A percentile compares a stretch with the other conserved stretches of the same genome.
These are phyloP conservation scores for Acrodontium crateriforme DNA, from an alignment of 2,329 filamentous ascomycete species.

Conservation along the genomic window DNA sequence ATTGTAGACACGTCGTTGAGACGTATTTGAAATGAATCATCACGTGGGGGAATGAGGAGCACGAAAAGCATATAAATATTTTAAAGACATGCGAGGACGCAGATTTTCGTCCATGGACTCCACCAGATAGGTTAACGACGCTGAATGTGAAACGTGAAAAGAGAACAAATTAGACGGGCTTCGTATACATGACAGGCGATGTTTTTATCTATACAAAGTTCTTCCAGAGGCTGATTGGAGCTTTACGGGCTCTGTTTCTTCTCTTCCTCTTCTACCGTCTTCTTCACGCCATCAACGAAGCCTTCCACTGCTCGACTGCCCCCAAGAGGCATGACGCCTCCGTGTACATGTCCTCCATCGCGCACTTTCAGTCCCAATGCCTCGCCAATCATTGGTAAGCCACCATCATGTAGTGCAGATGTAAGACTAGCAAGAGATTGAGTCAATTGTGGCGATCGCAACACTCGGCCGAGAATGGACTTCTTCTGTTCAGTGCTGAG, in stretches of 20 bases:
- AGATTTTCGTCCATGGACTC: no score
- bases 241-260: conserved; percentile 1
- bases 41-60: no score
- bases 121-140: no score
- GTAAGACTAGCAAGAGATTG: conserved; percentile 79
- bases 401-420: conserved; percentile 77
- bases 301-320: conserved; percentile 80
- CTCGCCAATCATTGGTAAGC: conserved; percentile 77
- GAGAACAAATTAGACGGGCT: no score
- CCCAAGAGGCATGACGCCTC: conserved; percentile 70
- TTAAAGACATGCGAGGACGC: no score
- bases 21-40: no score
- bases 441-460: conserved; percentile 79
- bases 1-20: no score
- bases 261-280: conserved; percentile 51
- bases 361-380: conserved; percentile 68
- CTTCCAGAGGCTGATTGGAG: no score
- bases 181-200: no score
- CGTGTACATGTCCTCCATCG: conserved; percentile 69
- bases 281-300: conserved; percentile 81
- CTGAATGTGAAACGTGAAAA: no score
- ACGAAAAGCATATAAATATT: no score
- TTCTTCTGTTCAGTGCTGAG: conserved; percentile 67
- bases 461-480: conserved; percentile 61
- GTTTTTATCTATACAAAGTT: no score